These are phyloP conservation scores for Albugo candida DNA, from an alignment of 352 stramenopile species.

Conservation along the genomic window DNA sequence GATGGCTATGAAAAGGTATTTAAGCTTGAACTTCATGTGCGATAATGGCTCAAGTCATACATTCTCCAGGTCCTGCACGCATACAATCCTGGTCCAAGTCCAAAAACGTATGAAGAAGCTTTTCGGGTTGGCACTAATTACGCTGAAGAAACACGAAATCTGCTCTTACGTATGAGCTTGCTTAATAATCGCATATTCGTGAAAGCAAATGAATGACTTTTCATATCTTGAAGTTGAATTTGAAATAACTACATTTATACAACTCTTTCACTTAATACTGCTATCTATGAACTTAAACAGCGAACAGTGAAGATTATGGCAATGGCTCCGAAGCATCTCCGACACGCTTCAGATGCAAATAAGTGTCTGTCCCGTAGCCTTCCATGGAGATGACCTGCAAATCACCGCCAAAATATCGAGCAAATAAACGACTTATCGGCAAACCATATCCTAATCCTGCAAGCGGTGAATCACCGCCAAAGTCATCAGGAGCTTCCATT, in stretches of 20 bases:
- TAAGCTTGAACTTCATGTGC: no score
- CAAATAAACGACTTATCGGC: slow-evolving; percentile 92
- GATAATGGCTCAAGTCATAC: neutral
- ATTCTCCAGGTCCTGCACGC: slow-evolving; percentile 45
- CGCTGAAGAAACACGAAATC: slow-evolving; percentile 54
- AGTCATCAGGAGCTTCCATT: slow-evolving; percentile 74
- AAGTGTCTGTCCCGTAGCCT: slow-evolving; percentile 97
- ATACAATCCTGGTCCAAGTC: slow-evolving; percentile 58
- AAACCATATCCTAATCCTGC: slow-evolving; percentile 94
- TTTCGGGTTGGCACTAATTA: slow-evolving; percentile 68
- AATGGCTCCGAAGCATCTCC: slow-evolving; percentile 77
- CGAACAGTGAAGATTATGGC: slow-evolving; percentile 15
- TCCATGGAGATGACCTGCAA: slow-evolving; percentile 99
- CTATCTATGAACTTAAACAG: neutral
- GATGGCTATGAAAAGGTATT: slow-evolving; percentile 76
- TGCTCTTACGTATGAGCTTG: slow-evolving; percentile 71
- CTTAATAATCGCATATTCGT: slow-evolving; percentile 75
- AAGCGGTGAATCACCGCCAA: slow-evolving; percentile 76
- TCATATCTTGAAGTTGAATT: neutral
- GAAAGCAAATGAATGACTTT: slow-evolving; percentile 15
- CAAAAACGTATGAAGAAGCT: slow-evolving; percentile 55
- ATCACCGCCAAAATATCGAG: slow-evolving; percentile 98
- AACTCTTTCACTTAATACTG: neutral
- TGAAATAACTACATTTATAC: neutral
- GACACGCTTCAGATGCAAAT: slow-evolving; percentile 86